Base-by-base conservation (phyloP, 2,329 filamentous ascomycete genomes). In the Arachnomyces sp. region DNA sequence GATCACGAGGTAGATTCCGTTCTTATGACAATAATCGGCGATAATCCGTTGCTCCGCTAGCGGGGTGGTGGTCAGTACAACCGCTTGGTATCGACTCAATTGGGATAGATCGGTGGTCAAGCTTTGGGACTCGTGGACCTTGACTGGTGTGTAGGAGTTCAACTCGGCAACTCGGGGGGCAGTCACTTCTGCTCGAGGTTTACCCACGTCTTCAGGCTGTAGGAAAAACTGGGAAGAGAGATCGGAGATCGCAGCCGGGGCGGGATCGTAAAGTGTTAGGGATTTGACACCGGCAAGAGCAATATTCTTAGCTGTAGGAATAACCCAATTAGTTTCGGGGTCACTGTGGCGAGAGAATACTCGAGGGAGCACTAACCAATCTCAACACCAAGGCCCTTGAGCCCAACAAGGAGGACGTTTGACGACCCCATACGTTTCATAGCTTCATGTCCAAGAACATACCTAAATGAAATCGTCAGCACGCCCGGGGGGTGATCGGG, bases 401-500 rank as follows among this genome's bases (percentile, higher is more conserved):
- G 72, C 49, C 92, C 92, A 47, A 90, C 84, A 42, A 98, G 75
- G 39, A 98, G 84, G 44, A 98, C 78, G 60, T 96, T 93, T 40
- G 92, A 96, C 46, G 88, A 86, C 57, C 89, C 80, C 92, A 98
- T 98, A 57, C 92, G 88, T 75, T 94, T 96, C 92, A 98, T 98
- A 51, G 92, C 80, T 63, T 84, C 80, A 59, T 84, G 80, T 41
- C 92, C 80, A 41, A 84, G 75, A 41, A 84, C 80, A 54, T 84
- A 84, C 38, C 67, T 71, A 44, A 29, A 38, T 32, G 21, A 9
- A 12, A 36, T 29, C 32, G 31, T 47, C 34, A 52, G 48, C 45
- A 7, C 15, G 29, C 18, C 13, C 3, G 28, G 3, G 2, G n/a
- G 11, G 11, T 31, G 28, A 35, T n/a, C 40, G 7, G 14, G 18